A percentile compares a stretch with the other conserved stretches of the same genome.
Conservation (phyloP, 106 monocot genomes). For the Acorus calamus region DNA sequence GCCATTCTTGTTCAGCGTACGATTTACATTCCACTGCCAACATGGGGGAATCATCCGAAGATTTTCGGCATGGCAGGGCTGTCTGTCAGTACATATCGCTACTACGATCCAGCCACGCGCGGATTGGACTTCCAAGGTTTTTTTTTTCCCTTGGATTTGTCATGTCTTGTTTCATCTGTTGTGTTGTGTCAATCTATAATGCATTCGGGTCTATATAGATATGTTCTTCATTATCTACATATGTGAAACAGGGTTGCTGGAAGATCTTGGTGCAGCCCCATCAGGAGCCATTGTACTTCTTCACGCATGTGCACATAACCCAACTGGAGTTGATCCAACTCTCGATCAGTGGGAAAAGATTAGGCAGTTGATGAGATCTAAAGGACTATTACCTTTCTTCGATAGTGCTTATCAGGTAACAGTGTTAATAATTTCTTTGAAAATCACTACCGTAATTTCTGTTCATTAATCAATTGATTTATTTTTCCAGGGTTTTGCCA, state of each 20-base stretch:
- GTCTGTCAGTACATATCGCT: constrained; percentile 77
- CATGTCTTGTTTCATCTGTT: not conserved
- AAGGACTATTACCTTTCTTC: constrained; percentile 82
- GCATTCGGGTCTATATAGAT: not conserved
- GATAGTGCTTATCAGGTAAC: constrained; percentile 97
- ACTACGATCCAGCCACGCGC: constrained; percentile 82
- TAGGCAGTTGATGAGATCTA: constrained; percentile 75
- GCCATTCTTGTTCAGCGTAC: constrained; percentile 35
- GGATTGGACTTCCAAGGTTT: constrained; percentile 82
- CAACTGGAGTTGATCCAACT: constrained; percentile 94
- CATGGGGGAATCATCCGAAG: constrained; percentile 99
- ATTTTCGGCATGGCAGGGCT: constrained; percentile 72
- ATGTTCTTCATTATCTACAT: not conserved
- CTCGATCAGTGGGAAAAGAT: constrained; percentile 89
- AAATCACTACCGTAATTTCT: not conserved
- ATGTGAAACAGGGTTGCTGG: constrained; percentile 51
- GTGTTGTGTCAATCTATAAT: not conserved
- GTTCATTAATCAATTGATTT: not conserved
- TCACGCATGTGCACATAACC: constrained; percentile 98
- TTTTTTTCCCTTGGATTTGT: not conserved
- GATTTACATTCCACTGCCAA: constrained; percentile 86
- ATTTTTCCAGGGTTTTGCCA: constrained; percentile 81
- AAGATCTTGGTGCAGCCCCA: constrained; percentile 74
- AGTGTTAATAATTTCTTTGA: no score
- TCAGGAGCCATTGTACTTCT: constrained; percentile 75